phyloP scores from a whole-genome alignment of 768 basidiomycete species.

The Boletus vinaceobasis region DNA sequence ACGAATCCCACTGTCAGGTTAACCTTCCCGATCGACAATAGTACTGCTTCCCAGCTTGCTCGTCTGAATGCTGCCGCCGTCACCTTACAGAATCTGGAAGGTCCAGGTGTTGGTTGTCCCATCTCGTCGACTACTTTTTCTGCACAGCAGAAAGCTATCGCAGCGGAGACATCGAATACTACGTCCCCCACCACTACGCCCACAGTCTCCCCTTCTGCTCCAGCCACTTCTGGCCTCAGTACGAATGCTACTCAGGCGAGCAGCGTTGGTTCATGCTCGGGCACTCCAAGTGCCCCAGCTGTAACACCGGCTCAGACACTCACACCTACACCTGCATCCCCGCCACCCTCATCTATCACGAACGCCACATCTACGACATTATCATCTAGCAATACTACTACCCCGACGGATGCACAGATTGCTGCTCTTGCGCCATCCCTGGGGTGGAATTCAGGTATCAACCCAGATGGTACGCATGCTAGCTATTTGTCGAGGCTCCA shows the following conservation, averaged over 20 bases:
- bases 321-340: background rate
- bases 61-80: constrained; percentile 59
- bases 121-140: constrained; percentile 60
- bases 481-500: no score
- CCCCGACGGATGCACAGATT: constrained; percentile 25
- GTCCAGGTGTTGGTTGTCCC: constrained; percentile 67
- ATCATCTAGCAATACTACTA: constrained; percentile 5
- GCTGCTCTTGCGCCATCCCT: constrained; percentile 54
- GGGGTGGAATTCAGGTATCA: constrained; percentile 50
- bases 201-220: background rate
- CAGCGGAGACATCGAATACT: constrained; percentile 8
- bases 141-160: constrained; percentile 32
- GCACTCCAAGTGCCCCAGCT: background rate
- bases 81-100: constrained; percentile 71
- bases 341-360: background rate
- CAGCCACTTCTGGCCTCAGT: background rate
- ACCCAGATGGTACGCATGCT: constrained; percentile 51
- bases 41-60: constrained; percentile 47
- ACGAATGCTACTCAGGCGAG: background rate
- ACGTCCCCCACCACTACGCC: background rate
- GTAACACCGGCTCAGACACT: background rate
- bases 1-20: constrained; percentile 61
- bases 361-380: background rate
- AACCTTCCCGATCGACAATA: constrained; percentile 61
- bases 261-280: background rate